Evolutionary conservation across 345 rosid genomes (phyloP).

Genomic region (Arabidopsis arenosa): DNA sequence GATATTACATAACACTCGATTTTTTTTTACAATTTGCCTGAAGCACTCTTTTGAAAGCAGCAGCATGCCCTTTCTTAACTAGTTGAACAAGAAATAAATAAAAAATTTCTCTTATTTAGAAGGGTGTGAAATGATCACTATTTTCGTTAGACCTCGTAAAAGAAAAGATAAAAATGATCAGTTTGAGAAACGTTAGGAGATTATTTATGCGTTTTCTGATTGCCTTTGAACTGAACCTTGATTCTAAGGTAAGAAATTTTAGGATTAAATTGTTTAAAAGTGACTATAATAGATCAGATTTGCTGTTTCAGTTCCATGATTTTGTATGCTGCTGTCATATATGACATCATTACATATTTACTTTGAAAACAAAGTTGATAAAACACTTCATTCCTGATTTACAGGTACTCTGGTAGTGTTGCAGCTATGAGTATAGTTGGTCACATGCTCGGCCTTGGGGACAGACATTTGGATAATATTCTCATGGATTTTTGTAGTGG

Average conservation of each 20-base stretch:
- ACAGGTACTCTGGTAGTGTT: conserved; percentile 88
- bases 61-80: conserved; percentile 20
- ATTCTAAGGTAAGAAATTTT: not conserved
- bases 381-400: conserved; percentile 31
- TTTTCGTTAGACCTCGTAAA: conserved; percentile 13
- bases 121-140: conserved; percentile 15
- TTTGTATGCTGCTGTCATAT: conserved; percentile 23
- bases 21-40: not conserved
- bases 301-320: conserved; percentile 12
- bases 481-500: conserved; percentile 89
- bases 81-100: not conserved
- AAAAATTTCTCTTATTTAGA: not conserved
- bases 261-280: not conserved
- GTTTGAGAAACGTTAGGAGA: conserved; percentile 22
- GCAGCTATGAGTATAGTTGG: conserved; percentile 99
- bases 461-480: conserved; percentile 94
- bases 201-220: not conserved
- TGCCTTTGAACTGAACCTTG: not conserved
- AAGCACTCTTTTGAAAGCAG: conserved; percentile 15
- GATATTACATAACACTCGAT: conserved; percentile 4
- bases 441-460: conserved; percentile 90
- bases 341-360: conserved; percentile 5
- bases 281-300: conserved; percentile 2
- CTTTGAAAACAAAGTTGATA: conserved; percentile 9
- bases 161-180: not conserved